phyloP scores from a whole-genome alignment of 176 grass and related monocot genomes.

The Eragrostis curvula region DNA sequence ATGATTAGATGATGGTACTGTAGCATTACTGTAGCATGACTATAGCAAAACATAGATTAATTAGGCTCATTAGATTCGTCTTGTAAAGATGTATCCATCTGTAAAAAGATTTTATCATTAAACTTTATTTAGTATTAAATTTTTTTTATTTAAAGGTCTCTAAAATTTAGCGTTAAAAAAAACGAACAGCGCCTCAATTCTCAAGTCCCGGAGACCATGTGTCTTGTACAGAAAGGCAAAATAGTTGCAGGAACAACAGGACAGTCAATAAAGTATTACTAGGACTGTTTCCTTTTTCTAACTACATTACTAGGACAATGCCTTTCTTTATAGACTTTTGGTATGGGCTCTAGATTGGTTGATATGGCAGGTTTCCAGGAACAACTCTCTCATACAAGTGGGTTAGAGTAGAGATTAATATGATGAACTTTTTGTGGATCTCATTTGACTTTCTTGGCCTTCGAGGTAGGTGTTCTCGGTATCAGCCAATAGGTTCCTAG shows the following conservation, averaged over 20 bases:
- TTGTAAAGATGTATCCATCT: too few species aligned
- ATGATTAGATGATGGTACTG: too few species aligned
- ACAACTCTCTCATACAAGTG: slow-evolving; percentile 12
- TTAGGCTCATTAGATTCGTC: too few species aligned
- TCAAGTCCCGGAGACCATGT: slow-evolving; percentile 21
- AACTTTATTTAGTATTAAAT: too few species aligned
- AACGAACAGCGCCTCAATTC: too few species aligned
- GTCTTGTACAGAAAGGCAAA: slow-evolving; percentile 48
- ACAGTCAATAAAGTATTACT: slow-evolving; percentile 43
- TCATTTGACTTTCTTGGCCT: slow-evolving; percentile 40
- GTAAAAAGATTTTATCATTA: too few species aligned
- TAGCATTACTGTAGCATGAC: too few species aligned
- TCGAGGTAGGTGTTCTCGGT: slow-evolving; percentile 7
- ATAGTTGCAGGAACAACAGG: slow-evolving; percentile 27
- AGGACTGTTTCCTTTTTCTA: too few species aligned
- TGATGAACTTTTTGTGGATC: slow-evolving; percentile 32
- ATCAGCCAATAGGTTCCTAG: neutral
- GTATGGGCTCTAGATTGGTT: slow-evolving; percentile 31
- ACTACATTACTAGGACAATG: slow-evolving; percentile 22
- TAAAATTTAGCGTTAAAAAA: too few species aligned
- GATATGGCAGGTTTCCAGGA: slow-evolving; percentile 16
- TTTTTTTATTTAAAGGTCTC: too few species aligned
- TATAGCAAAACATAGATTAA: too few species aligned
- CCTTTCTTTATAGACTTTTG: slow-evolving; percentile 28
- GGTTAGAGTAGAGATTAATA: slow-evolving; percentile 5